Evolutionary conservation across 345 rosid genomes (phyloP).

Genomic region (Psidium guajava): DNA sequence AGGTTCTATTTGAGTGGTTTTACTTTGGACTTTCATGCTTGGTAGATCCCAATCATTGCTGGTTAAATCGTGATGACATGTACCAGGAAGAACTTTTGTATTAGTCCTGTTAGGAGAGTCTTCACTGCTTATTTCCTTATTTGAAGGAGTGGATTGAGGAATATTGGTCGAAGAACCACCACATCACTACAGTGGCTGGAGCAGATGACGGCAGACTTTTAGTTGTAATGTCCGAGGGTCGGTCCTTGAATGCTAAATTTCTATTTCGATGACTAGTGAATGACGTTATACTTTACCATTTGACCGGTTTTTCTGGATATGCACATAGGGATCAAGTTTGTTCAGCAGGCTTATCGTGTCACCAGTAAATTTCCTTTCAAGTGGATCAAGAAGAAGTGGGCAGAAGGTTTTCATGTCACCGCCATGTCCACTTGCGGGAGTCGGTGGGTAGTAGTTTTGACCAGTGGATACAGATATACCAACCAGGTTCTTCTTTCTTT

Average conservation of each 20-base stretch:
- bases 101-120: background rate
- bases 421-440: constrained; percentile 17
- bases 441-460: constrained; percentile 9
- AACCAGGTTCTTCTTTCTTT: background rate
- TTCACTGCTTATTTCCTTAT: background rate
- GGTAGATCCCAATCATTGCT: background rate
- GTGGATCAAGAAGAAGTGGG: constrained; percentile 69
- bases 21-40: background rate
- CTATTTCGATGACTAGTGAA: background rate
- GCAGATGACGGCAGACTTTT: constrained; percentile 69
- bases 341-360: constrained; percentile 73
- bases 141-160: constrained; percentile 90
- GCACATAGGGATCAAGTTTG: constrained; percentile 54
- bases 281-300: background rate
- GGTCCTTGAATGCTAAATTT: background rate
- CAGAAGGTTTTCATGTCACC: constrained; percentile 73
- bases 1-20: constrained; percentile 26
- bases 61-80: background rate
- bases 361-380: constrained; percentile 53
- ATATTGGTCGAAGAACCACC: constrained; percentile 81
- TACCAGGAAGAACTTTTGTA: background rate
- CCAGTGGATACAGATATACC: background rate
- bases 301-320: background rate
- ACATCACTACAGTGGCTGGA: constrained; percentile 86
- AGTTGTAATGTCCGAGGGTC: constrained; percentile 89